Base-by-base conservation (phyloP, 129 eudicot genomes). In the Oenanthe sinensis region DNA sequence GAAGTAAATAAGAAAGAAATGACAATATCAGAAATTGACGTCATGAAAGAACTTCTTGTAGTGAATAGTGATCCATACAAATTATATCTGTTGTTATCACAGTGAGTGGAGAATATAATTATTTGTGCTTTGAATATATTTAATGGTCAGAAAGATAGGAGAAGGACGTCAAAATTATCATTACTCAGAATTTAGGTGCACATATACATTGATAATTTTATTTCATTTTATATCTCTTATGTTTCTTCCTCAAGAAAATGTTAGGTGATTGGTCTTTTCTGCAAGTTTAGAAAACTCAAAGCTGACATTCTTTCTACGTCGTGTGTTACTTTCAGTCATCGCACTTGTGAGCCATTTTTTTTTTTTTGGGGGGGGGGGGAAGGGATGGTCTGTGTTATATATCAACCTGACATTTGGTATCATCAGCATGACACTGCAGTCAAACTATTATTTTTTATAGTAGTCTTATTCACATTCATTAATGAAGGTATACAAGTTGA, bases 81-180 rank as follows among this genome's bases (percentile, higher is more conserved):
- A 46, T 45, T 58, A 9, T 58, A 26, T 46, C 19, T 45, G 19
- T 43, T 20, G 4, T 74, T 74, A 42, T 11, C 77, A 11, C 58
- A 2, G 0, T 33, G 77, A 74, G 77, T 74, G 77, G 77, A 30
- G 77, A 74, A 74, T 26, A 46, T 74, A 74, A 74, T 74, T 11
- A 73, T 45, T 73, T 12, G 20, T 0, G 77, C 19, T 22, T 44
- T 45, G 77, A 45, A 50, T 46, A 19, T 3, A 4, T 6, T 47
- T 14, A 13, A 12, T 28, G 58, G 58, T 74, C 60, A 74, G n/a
- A 46, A 46, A 44, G 13, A 11, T 26, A 26, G 33, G 68, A 24
- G n/a, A 20, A 12, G 9, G 0, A 33, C 33, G 8, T 58, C 68
- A 20, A 9, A 52, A 62, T 62, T 62, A 28, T 28, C n/a, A n/a